Conservation (phyloP, 2,329 filamentous ascomycete species). For the Sporothrix brunneoviolacea region DNA sequence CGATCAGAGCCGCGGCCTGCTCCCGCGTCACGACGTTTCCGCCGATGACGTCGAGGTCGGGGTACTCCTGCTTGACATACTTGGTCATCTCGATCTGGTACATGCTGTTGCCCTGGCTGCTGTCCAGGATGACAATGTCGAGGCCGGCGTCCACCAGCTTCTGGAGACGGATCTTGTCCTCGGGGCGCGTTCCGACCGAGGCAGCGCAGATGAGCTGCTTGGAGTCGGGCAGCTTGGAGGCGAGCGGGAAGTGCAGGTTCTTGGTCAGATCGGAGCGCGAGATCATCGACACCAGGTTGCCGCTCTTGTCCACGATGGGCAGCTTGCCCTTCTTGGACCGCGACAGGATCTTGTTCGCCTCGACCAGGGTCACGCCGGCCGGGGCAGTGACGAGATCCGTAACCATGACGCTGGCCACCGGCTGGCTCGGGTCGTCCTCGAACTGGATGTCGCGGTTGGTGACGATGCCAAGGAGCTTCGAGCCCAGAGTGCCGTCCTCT, state of each 20-base stretch:
- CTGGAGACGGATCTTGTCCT: conserved; percentile 80
- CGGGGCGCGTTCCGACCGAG: conserved; percentile 88
- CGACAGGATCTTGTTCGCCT: conserved; percentile 89
- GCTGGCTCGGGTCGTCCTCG: conserved; percentile 64
- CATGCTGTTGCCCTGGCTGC: conserved; percentile 95
- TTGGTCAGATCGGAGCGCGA: conserved; percentile 95
- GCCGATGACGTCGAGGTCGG: conserved; percentile 85
- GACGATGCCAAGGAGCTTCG: conserved; percentile 94
- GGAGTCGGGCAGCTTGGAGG: conserved; percentile 91
- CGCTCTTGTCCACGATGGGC: conserved; percentile 76
- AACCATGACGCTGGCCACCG: conserved; percentile 89
- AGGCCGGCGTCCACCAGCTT: conserved; percentile 90
- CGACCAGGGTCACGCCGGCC: conserved; percentile 71
- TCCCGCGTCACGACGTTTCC: conserved; percentile 98
- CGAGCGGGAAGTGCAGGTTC: conserved; percentile 93
- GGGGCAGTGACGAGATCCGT: conserved; percentile 90
- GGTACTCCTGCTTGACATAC: conserved; percentile 84
- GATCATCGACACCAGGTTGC: conserved; percentile 86
- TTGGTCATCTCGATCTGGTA: conserved; percentile 99
- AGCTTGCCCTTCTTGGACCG: conserved; percentile 98
- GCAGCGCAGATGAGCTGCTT: conserved; percentile 97
- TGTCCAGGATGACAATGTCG: conserved; percentile 92
- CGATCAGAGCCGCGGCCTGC: conserved; percentile 87
- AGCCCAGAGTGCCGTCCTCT: conserved; percentile 91
- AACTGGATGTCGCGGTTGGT: conserved; percentile 98